Conservation (phyloP, 1,284 basidiomycete genomes). For the Marasmius fiardii region DNA sequence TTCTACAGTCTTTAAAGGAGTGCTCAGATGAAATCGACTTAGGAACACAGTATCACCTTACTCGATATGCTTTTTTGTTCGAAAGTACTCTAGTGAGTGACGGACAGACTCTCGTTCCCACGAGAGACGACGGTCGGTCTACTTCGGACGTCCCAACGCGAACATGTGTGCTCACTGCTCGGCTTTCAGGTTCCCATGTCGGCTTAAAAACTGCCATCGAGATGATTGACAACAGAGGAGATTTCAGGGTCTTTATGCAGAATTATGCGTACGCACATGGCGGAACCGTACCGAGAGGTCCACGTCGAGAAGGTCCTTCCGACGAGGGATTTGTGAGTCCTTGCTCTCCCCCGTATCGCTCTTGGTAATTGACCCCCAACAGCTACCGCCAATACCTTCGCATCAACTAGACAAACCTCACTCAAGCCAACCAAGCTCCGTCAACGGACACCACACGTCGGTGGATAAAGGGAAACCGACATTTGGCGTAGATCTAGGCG, state of each 20-base stretch:
- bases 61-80: slow-evolving; percentile 91
- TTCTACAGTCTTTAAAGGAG: slow-evolving; percentile 84
- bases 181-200: slow-evolving; percentile 18
- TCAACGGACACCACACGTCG: slow-evolving; percentile 36
- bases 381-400: slow-evolving; percentile 63
- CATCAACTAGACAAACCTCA: slow-evolving; percentile 32
- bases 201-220: slow-evolving; percentile 89
- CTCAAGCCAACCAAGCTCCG: slow-evolving; percentile 24
- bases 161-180: not conserved
- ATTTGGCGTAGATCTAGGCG: slow-evolving; percentile 89
- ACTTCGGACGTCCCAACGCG: slow-evolving; percentile 8
- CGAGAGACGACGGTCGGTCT: slow-evolving; percentile 61
- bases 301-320: slow-evolving; percentile 77
- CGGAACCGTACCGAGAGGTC: slow-evolving; percentile 56
- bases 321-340: slow-evolving; percentile 83
- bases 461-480: slow-evolving; percentile 70
- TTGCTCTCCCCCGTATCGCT: slow-evolving; percentile 11
- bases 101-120: slow-evolving; percentile 78
- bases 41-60: slow-evolving; percentile 95
- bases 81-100: slow-evolving; percentile 91
- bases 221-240: slow-evolving; percentile 88
- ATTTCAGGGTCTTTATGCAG: slow-evolving; percentile 97
- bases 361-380: not conserved
- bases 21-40: slow-evolving; percentile 95
- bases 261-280: slow-evolving; percentile 90